Evolutionary conservation across 176 grass and related monocot genomes (phyloP), one percentile per base, ranked within the genome.

Genomic region (Bonia amplexicaulis): DNA sequence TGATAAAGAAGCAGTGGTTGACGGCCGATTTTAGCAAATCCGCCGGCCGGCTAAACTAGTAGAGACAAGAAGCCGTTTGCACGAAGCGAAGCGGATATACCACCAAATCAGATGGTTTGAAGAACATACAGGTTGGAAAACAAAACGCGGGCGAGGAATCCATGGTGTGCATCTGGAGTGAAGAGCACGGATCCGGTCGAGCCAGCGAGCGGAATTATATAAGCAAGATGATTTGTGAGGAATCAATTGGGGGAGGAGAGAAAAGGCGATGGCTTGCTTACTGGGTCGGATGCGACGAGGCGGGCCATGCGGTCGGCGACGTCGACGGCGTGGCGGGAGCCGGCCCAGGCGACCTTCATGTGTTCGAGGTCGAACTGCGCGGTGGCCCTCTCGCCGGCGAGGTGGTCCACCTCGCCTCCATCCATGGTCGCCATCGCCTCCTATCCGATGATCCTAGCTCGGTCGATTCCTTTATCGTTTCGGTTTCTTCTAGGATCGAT

Each of bases 301-400:
- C 90, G 84, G 37, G 93, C 93, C 91, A 99, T 99, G 76, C 97
- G 91, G 71, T 99, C 93, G 76, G 81, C 33, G 58, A 99, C 75
- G 12, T 92, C 91, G 52, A 99, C 80, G 78, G 84, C 91, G 84
- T 94, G 93, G 65, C 88, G 87, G 71, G 97, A 99, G 82, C 97
- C 97, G 11, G 93, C 97, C 97, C 97, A 99, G 22, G 87, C 92
- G 16, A 99, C 87, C 90, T 94, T 99, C 97, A 99, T 99, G 63
- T 10, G 78, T 23, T 99, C 88, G 70, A 94, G 86, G 66, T 99
- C 93, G 93, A 99, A 99, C 54, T 53, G 52, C 22, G 92, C 90
- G 9, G 74, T 85, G 14, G 62, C 84, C 82, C 97, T 90, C 91
- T 99, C 97, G 65, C 55, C 78, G 66, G 84, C 93, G 68, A 90